phyloP scores from a whole-genome alignment of 192 early-diverging fungal species.

The Jimgerdemannia flammicorona region DNA sequence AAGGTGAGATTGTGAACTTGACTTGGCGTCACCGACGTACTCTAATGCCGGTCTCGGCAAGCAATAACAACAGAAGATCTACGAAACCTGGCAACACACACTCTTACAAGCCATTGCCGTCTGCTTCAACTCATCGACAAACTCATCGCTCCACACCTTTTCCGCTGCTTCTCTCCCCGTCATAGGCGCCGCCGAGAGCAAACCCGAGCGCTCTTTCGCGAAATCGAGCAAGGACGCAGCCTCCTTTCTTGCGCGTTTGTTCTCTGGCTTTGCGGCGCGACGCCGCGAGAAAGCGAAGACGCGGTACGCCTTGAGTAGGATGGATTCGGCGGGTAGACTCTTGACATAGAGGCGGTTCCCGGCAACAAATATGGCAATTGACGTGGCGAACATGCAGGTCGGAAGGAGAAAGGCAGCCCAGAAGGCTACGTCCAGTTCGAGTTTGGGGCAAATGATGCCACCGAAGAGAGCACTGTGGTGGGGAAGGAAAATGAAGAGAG shows the following conservation, averaged over 20 bases:
- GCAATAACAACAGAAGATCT: no score
- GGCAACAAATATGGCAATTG: constrained; percentile 43
- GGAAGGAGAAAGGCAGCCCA: constrained; percentile 61
- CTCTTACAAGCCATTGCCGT: no score
- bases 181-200: constrained; percentile 7
- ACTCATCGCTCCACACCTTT: no score
- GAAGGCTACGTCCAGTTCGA: constrained; percentile 52
- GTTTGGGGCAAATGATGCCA: constrained; percentile 29
- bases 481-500: constrained; percentile 9
- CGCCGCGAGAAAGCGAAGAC: constrained; percentile 16
- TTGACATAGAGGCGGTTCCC: constrained; percentile 48
- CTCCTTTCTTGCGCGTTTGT: constrained; percentile 13
- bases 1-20: no score
- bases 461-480: constrained; percentile 37
- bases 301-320: constrained; percentile 44
- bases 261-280: constrained; percentile 11
- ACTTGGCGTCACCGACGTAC: no score
- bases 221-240: constrained; percentile 40
- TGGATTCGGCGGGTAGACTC: constrained; percentile 45
- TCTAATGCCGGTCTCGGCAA: no score
- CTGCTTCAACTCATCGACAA: no score
- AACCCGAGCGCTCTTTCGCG: constrained; percentile 42
- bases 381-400: constrained; percentile 49
- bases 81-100: no score
- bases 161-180: not conserved